phyloP scores from a whole-genome alignment of 345 rosid species.

The Sonneratia alba region DNA sequence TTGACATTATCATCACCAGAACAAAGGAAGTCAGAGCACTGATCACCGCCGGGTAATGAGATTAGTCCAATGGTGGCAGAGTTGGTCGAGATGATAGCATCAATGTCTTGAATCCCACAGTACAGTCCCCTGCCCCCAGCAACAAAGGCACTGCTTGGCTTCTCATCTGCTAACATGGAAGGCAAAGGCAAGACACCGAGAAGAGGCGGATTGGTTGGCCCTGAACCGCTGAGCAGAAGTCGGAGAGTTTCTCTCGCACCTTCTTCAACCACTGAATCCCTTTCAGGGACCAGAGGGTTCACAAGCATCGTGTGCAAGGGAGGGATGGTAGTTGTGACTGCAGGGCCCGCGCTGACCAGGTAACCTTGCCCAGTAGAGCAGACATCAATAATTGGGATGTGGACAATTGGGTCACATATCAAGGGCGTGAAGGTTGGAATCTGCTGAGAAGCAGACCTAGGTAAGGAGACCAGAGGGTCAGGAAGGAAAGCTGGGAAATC shows the following conservation, averaged over 20 bases:
- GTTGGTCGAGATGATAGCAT: constrained; percentile 25
- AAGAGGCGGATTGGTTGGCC: background rate
- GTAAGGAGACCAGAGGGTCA: constrained; percentile 46
- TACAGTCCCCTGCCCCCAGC: constrained; percentile 64
- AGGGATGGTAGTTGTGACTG: constrained; percentile 48
- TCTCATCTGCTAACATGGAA: constrained; percentile 30
- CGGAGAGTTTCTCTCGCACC: constrained; percentile 93
- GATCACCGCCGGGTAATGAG: constrained; percentile 21
- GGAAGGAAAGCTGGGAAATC: constrained; percentile 50
- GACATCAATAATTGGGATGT: constrained; percentile 74
- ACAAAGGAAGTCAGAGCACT: constrained; percentile 1
- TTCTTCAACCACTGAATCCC: constrained; percentile 59
- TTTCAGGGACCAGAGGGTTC: constrained; percentile 44
- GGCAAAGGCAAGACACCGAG: constrained; percentile 19
- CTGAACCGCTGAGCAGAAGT: constrained; percentile 61
- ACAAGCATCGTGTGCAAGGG: constrained; percentile 48
- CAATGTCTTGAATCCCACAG: constrained; percentile 36
- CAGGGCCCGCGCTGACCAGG: constrained; percentile 77
- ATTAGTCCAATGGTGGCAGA: constrained; percentile 34
- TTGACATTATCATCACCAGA: background rate
- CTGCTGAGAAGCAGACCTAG: constrained; percentile 44
- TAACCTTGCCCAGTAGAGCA: constrained; percentile 94
- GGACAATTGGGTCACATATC: constrained; percentile 91
- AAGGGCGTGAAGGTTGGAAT: constrained; percentile 71
- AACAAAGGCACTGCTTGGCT: constrained; percentile 21